These are phyloP conservation scores for Herpetospermum pedunculosum DNA, from an alignment of 306 rosid species.

Conservation along the genomic window DNA sequence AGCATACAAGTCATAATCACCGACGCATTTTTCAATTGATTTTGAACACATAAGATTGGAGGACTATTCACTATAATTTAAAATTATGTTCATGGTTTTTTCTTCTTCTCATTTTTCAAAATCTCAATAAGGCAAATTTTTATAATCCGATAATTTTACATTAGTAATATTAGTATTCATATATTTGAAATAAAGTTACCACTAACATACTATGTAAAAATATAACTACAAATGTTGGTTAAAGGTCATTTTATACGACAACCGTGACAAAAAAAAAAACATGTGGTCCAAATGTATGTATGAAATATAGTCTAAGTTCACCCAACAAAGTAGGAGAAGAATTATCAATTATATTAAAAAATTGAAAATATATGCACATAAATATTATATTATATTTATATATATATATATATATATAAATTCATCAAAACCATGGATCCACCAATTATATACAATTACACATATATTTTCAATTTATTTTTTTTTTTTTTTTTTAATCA, in stretches of 20 bases:
- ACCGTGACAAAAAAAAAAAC: not conserved
- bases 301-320: not conserved
- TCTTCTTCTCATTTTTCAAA: too few relatives aligned
- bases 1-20: not conserved
- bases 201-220: too few relatives aligned
- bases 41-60: not conserved
- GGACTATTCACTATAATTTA: not conserved
- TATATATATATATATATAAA: not conserved
- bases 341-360: not conserved
- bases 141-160: too few relatives aligned
- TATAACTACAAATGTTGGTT: too few relatives aligned
- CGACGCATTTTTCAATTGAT: not conserved
- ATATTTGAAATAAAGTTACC: too few relatives aligned
- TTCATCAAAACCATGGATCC: not conserved
- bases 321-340: not conserved
- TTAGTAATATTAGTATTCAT: not conserved
- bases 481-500: not conserved
- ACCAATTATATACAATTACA: not conserved
- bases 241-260: not conserved
- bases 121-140: fast-evolving
- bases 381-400: not conserved
- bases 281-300: not conserved
- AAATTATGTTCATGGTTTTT: too few relatives aligned
- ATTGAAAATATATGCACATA: not conserved
- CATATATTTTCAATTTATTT: not conserved